phyloP scores from a whole-genome alignment of 176 grass and related monocot species.

The Carex scoparia region DNA sequence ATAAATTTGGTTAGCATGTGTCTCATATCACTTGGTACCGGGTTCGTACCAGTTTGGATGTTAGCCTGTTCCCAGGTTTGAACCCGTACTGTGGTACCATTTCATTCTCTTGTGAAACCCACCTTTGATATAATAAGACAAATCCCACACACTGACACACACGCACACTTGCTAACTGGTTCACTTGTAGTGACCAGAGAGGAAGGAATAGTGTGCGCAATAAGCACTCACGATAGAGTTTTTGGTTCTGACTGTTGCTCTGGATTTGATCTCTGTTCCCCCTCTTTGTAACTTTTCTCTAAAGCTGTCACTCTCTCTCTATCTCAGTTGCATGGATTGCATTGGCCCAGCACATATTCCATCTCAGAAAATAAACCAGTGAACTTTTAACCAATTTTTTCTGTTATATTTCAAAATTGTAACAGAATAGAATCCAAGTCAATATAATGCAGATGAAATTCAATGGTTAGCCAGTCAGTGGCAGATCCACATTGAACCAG shows the following conservation, averaged over 20 bases:
- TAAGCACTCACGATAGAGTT: conserved; percentile 13
- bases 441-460: neutral
- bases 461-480: too few relatives aligned
- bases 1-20: neutral
- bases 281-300: conserved; percentile 21
- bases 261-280: conserved; percentile 23
- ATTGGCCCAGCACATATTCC: conserved; percentile 31
- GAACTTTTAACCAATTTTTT: neutral
- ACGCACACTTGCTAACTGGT: neutral
- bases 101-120: conserved; percentile 2
- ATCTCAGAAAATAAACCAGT: conserved; percentile 23
- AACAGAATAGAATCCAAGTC: neutral
- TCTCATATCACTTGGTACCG: neutral
- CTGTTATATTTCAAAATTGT: neutral
- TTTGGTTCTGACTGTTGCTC: conserved; percentile 28
- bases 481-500: too few relatives aligned
- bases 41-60: neutral
- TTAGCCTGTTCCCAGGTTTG: conserved; percentile 1
- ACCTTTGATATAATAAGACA: neutral
- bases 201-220: conserved; percentile 17
- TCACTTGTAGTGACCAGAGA: conserved; percentile 7
- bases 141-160: conserved; percentile 1
- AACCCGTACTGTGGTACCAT: neutral
- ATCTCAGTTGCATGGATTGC: conserved; percentile 35
- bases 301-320: conserved; percentile 20